These are phyloP conservation scores for Fraxinus pennsylvanica DNA, from an alignment of 257 asterid species.

Conservation along the genomic window DNA sequence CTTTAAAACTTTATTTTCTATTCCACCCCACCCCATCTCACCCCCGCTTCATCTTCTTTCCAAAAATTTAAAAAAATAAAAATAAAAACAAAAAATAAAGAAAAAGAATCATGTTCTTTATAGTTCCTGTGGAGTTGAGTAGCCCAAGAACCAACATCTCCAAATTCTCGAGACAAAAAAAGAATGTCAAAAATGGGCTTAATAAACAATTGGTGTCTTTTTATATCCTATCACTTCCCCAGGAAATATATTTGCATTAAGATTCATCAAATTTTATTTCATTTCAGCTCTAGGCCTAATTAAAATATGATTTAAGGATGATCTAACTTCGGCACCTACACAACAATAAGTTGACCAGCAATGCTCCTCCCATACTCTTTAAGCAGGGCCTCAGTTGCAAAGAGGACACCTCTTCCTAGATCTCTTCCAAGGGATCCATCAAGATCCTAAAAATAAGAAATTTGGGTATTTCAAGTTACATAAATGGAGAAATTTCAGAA, in stretches of 20 bases:
- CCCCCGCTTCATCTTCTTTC: no score
- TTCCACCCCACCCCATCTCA: no score
- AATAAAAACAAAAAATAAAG: no score
- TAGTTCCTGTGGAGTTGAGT: slow-evolving; percentile 42
- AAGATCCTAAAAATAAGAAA: slow-evolving; percentile 42
- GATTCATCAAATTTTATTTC: background rate
- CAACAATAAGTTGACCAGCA: slow-evolving; percentile 51
- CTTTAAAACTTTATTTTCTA: no score
- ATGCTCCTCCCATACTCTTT: slow-evolving; percentile 57
- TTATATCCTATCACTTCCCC: background rate
- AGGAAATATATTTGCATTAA: background rate
- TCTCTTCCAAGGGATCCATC: slow-evolving; percentile 75
- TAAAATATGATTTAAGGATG: background rate
- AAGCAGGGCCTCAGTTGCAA: slow-evolving; percentile 59
- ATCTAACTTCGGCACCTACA: slow-evolving; percentile 40
- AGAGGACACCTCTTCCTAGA: slow-evolving; percentile 65
- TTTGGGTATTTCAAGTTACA: background rate
- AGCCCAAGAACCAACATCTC: slow-evolving; percentile 75
- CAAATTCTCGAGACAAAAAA: slow-evolving; percentile 45
- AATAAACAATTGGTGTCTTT: background rate
- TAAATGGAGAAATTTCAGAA: background rate
- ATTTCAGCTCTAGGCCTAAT: background rate
- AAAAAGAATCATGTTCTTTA: no score
- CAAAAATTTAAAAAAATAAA: no score
- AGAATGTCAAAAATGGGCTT: background rate